These are phyloP conservation scores for Pseudogymnoascus sp. DNA, from an alignment of 2,329 filamentous ascomycete species.

Conservation along the genomic window DNA sequence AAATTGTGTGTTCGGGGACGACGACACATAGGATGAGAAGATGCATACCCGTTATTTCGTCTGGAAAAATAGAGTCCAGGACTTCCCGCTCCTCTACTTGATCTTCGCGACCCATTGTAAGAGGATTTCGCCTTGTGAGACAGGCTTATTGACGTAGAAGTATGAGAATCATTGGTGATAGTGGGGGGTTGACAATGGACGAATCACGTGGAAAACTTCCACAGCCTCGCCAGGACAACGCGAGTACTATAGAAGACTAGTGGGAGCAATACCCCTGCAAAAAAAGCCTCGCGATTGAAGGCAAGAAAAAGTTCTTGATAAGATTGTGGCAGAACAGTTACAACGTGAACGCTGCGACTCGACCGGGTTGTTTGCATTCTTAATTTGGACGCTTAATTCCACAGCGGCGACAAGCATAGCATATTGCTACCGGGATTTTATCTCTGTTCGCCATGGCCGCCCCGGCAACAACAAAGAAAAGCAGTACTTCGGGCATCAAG, in stretches of 20 bases:
- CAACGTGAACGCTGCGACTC: constrained; percentile 5
- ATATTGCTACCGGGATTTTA: background rate
- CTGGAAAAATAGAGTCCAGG: constrained; percentile 94
- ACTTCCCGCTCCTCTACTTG: constrained; percentile 95
- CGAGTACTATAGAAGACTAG: constrained; percentile 3
- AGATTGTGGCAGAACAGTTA: constrained; percentile 8
- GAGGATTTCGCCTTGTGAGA: constrained; percentile 6
- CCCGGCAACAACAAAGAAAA: constrained; percentile 33
- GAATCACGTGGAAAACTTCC: constrained; percentile 3
- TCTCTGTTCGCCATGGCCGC: background rate
- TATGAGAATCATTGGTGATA: constrained; percentile 8
- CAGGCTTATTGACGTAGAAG: constrained; percentile 4
- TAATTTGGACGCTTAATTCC: constrained; percentile 1
- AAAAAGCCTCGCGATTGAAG: constrained; percentile 9
- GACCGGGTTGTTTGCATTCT: background rate
- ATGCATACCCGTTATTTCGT: constrained; percentile 78
- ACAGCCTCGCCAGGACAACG: constrained; percentile 1
- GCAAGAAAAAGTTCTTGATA: constrained; percentile 9
- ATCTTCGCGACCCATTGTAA: constrained; percentile 65
- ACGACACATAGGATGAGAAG: constrained; percentile 1
- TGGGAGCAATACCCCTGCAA: constrained; percentile 2
- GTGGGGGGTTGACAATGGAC: constrained; percentile 3
- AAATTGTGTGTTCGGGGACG: background rate
- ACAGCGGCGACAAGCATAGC: background rate
- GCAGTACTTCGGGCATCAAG: constrained; percentile 42